Evolutionary conservation across 148 eudicot species (phyloP), one percentile per base, ranked within the genome.

Genomic region (Arbutus unedo): DNA sequence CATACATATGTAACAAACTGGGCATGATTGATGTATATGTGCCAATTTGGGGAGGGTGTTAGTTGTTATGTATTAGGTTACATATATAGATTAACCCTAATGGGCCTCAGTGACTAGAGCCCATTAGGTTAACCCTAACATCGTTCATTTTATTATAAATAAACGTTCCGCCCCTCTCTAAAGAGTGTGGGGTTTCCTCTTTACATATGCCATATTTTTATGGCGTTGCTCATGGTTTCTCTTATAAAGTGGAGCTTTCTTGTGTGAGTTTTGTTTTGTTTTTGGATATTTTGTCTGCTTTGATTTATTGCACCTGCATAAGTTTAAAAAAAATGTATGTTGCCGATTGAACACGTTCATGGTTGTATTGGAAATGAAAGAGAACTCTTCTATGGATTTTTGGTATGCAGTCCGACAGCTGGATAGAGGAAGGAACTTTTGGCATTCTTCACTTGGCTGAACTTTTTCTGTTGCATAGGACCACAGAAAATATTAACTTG

Each of bases 401-500:
- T 41, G 75, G 21, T 67, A 67, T 67, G 75, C 8, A 71, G n/a
- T 71, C n/a, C 49, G 3, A 5, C 49, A 50, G 50, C 21, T 44
- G 49, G 75, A 71, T 48, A 8, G 77, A n/a, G 77, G 77, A 48
- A 47, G 54, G 38, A 19, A 47, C 77, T 74, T 74, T 73, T 8
- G 10, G 54, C 14, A 16, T 48, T 19, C 31, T 74, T 38, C 19
- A 6, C 8, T 31, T 21, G 78, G 43, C 55, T 76, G 78, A 13
- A 14, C 78, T 31, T 51, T 75, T 47, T 48, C n/a, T 51, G 49
- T 13, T 51, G n/a, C 2, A 2, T 14, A 23, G 59, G 43, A 51
- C 38, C 59, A 50, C 41, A 10, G 45, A 51, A 23, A 48, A n/a
- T 21, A 49, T 8, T 74, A 8, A 48, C 55, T 23, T 74, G 19